A percentile compares a stretch with the other conserved stretches of the same genome.
phyloP scores from a whole-genome alignment of 2,329 filamentous ascomycete species.

The Neonectria punicea region DNA sequence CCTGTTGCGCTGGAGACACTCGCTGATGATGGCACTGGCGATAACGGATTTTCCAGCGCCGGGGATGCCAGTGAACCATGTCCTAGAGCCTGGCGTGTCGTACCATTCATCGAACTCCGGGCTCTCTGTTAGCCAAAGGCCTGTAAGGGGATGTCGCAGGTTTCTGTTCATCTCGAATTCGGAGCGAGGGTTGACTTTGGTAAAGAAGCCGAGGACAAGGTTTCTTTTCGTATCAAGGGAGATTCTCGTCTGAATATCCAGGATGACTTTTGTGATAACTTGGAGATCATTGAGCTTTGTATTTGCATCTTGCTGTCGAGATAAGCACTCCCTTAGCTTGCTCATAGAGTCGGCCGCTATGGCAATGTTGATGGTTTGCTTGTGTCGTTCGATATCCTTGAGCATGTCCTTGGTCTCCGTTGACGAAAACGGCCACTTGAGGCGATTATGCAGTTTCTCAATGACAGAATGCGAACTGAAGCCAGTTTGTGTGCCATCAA shows the following conservation, averaged over 20 bases:
- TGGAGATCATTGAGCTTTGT: neutral
- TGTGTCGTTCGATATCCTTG: neutral
- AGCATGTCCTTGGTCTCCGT: constrained; percentile 7
- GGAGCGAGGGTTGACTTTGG: neutral
- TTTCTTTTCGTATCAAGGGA: neutral
- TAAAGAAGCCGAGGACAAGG: constrained; percentile 1
- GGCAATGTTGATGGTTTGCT: constrained; percentile 18
- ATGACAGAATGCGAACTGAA: neutral
- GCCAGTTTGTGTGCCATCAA: neutral
- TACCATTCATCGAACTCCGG: constrained; percentile 9
- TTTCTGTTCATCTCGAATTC: constrained; percentile 2
- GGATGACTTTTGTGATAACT: neutral
- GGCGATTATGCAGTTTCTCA: neutral
- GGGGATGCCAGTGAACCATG: constrained; percentile 22
- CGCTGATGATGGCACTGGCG: constrained; percentile 1
- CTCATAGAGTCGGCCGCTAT: constrained; percentile 3
- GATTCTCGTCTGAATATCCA: constrained; percentile 3
- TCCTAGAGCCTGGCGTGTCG: neutral
- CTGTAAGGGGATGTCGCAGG: constrained; percentile 9
- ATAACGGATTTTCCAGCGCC: constrained; percentile 24
- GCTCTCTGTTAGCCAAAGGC: constrained; percentile 4
- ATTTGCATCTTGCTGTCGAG: neutral
- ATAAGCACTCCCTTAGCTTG: neutral
- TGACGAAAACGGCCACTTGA: constrained; percentile 22
- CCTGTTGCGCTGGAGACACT: constrained; percentile 4